Conservation (phyloP, 2,329 filamentous ascomycete genomes). For the Xylaria sp. region DNA sequence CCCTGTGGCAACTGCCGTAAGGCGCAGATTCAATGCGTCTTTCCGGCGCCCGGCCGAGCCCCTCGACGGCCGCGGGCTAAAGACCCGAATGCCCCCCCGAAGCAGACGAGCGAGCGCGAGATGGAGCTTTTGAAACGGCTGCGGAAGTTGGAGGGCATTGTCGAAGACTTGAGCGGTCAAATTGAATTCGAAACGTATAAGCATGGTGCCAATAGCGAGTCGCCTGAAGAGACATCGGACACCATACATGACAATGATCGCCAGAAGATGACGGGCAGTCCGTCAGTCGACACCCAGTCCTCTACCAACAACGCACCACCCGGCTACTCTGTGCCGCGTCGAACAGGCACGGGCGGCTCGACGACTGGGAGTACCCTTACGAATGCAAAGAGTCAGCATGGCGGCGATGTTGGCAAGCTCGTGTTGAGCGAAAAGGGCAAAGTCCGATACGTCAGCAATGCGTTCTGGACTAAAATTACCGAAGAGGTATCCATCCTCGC, state of each 20-base stretch:
- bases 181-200: conserved; percentile 64
- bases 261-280: conserved; percentile 37
- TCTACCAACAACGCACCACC: conserved; percentile 35
- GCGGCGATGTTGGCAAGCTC: conserved; percentile 66
- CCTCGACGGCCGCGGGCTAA: conserved; percentile 73
- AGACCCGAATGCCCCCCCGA: conserved; percentile 69
- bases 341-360: conserved; percentile 44
- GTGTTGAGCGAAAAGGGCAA: conserved; percentile 75
- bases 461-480: conserved; percentile 79
- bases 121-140: conserved; percentile 77
- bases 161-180: conserved; percentile 74
- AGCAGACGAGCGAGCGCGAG: conserved; percentile 69
- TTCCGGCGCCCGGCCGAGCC: conserved; percentile 77
- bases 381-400: conserved; percentile 40
- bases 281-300: conserved; percentile 38
- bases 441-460: conserved; percentile 78
- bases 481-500: conserved; percentile 67
- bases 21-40: conserved; percentile 76
- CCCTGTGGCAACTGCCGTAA: conserved; percentile 80
- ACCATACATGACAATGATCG: conserved; percentile 39
- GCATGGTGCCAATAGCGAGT: conserved; percentile 51
- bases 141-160: conserved; percentile 78
- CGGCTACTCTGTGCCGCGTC: conserved; percentile 30
- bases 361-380: conserved; percentile 34
- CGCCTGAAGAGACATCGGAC: conserved; percentile 52